Base-by-base conservation (phyloP, 805 yeast genomes). In the Naumovozyma castellii region DNA sequence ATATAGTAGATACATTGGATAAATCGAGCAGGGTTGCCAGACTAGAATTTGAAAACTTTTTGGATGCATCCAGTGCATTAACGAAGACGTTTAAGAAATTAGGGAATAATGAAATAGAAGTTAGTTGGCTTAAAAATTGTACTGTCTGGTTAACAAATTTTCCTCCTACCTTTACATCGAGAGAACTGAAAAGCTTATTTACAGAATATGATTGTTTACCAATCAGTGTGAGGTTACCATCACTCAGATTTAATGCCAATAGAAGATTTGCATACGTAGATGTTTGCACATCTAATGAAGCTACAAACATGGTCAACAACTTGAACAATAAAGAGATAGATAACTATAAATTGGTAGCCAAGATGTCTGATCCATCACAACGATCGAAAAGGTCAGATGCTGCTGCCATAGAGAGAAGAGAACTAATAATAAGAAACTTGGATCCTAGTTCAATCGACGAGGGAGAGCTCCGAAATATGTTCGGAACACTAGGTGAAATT, bases 211-310 rank as follows among this genome's bases (percentile, higher is more conserved):
- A 42, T 8, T 37, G 48, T 2, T 44, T 59, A 2, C 53, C 77
- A 3, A 44, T 73, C 1, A 70, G 73, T 37, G 61, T 80, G 0
- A 62, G 94, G 37, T 64, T 83, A 27, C 95, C 95, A 0, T 72
- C 84, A 0, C 69, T 78, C 42, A 68, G 67, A 34, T 68, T 61
- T 35, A 73, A 74, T 48, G 54, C 73, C 3, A 69, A 70, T 22
- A 67, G 92, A 41, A 57, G 94, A 22, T 85, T 85, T 53, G 83
- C 90, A 45, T 85, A 84, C 51, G 67, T 82, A 13, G 92, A 83
- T 49, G 78, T 62, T 46, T 40, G 58, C 0, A 52, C 64, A 4
- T 40, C 70, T 0, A 63, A 65, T n/a, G 61, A 59, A 14, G 81
- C 84, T 0, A 35, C 53, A 0, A 37, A 46, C 0, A 80, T 83